Evolutionary conservation across 2,329 filamentous ascomycete species (phyloP).

Genomic region (Podosphaera fusca): DNA sequence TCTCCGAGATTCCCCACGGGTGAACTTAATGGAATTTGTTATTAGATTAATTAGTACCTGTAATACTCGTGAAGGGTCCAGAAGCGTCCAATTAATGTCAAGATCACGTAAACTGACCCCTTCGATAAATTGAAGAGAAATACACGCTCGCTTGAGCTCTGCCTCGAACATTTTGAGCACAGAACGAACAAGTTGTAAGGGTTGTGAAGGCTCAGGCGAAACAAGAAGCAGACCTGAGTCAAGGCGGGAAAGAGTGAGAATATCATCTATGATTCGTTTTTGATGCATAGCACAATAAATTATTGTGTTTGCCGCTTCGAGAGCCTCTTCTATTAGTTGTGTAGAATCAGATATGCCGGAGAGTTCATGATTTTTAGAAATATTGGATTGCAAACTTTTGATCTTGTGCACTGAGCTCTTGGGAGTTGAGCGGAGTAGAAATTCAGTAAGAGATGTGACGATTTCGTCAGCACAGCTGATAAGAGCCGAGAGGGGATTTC

Average conservation of each 20-base stretch:
- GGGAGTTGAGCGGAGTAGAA: neutral
- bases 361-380: neutral
- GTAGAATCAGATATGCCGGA: slow-evolving; percentile 6
- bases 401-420: neutral
- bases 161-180: slow-evolving; percentile 62
- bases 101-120: slow-evolving; percentile 43
- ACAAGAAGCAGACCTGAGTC: slow-evolving; percentile 49
- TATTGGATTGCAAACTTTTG: neutral
- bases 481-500: slow-evolving; percentile 52
- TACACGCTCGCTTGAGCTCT: slow-evolving; percentile 48
- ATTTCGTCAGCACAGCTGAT: slow-evolving; percentile 61
- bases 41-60: slow-evolving; percentile 66
- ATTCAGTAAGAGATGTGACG: slow-evolving; percentile 18
- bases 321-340: slow-evolving; percentile 2
- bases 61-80: slow-evolving; percentile 55
- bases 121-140: slow-evolving; percentile 44
- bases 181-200: slow-evolving; percentile 39
- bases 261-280: slow-evolving; percentile 47
- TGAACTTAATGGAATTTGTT: slow-evolving; percentile 70
- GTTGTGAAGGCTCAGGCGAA: slow-evolving; percentile 46
- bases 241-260: slow-evolving; percentile 43
- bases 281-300: slow-evolving; percentile 56
- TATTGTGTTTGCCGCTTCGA: slow-evolving; percentile 52
- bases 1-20: slow-evolving; percentile 35
- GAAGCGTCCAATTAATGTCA: slow-evolving; percentile 44